These are phyloP conservation scores for Dactylellina parvicollis DNA, from an alignment of 2,329 filamentous ascomycete species.

Conservation along the genomic window DNA sequence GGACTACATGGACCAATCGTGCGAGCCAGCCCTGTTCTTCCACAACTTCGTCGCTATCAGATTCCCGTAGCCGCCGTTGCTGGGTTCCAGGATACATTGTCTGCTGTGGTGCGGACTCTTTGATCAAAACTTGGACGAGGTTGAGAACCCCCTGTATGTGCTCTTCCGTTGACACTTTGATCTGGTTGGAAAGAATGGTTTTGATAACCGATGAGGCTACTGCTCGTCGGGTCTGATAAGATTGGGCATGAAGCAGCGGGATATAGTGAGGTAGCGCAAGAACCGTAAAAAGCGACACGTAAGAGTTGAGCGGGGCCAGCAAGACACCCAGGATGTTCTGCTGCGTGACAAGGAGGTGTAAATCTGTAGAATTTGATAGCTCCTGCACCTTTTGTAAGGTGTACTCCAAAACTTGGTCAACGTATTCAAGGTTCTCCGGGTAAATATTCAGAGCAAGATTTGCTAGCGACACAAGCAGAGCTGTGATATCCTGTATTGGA, in stretches of 20 bases:
- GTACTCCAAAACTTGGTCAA: constrained; percentile 88
- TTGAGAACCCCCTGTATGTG: constrained; percentile 90
- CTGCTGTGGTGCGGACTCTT: constrained; percentile 82
- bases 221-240: constrained; percentile 88
- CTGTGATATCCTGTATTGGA: constrained; percentile 93
- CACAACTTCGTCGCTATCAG: constrained; percentile 95
- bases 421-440: constrained; percentile 81
- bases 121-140: constrained; percentile 88
- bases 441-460: constrained; percentile 98
- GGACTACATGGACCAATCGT: constrained; percentile 86
- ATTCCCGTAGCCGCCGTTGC: constrained; percentile 69
- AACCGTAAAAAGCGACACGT: constrained; percentile 95
- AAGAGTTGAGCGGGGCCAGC: constrained; percentile 88
- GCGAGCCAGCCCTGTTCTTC: constrained; percentile 98
- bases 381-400: constrained; percentile 86
- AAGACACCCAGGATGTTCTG: constrained; percentile 88
- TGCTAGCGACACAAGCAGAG: constrained; percentile 88
- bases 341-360: constrained; percentile 87
- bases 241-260: constrained; percentile 87
- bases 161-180: constrained; percentile 77
- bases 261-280: constrained; percentile 91
- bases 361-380: constrained; percentile 91
- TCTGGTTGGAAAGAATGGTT: constrained; percentile 83
- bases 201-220: constrained; percentile 89
- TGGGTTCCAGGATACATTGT: constrained; percentile 83